Conservation (phyloP, 2,329 filamentous ascomycete species). For the Chaetomium sp. region DNA sequence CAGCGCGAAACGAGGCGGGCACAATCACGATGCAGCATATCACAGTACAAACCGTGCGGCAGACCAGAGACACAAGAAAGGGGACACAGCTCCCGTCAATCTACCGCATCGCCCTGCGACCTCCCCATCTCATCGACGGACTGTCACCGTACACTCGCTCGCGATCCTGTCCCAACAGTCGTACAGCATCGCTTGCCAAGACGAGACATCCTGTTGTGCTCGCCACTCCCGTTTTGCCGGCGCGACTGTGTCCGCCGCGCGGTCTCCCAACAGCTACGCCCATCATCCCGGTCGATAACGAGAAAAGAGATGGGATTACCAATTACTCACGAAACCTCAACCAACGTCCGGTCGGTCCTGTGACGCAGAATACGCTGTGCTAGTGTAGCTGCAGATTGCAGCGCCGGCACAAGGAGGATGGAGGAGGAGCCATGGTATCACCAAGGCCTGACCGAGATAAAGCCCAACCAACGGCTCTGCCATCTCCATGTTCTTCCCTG, state of each 20-base stretch:
- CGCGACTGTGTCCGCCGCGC: background rate
- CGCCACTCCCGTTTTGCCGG: background rate
- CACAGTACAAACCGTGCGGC: background rate
- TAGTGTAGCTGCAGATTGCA: background rate
- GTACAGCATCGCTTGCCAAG: conserved; percentile 1
- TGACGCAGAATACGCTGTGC: background rate
- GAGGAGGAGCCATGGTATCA: background rate
- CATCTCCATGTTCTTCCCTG: background rate
- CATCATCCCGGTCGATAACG: background rate
- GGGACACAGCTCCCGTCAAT: conserved; percentile 5
- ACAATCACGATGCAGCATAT: background rate
- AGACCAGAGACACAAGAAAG: background rate
- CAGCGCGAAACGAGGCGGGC: conserved; percentile 11
- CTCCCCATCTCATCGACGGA: background rate
- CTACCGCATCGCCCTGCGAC: conserved; percentile 14
- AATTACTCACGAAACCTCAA: background rate
- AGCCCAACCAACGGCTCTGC: background rate
- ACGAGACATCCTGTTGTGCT: background rate
- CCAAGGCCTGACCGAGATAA: background rate
- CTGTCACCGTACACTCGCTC: conserved; percentile 1
- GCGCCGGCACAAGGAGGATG: background rate
- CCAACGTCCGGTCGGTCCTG: background rate
- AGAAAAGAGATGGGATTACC: background rate
- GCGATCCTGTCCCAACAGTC: conserved; percentile 19
- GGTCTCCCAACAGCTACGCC: background rate